Percentiles rank a stretch among this genome's conserved stretches.
phyloP scores from a whole-genome alignment of 1,284 basidiomycete species.

The Singerocomus rubriflavus region DNA sequence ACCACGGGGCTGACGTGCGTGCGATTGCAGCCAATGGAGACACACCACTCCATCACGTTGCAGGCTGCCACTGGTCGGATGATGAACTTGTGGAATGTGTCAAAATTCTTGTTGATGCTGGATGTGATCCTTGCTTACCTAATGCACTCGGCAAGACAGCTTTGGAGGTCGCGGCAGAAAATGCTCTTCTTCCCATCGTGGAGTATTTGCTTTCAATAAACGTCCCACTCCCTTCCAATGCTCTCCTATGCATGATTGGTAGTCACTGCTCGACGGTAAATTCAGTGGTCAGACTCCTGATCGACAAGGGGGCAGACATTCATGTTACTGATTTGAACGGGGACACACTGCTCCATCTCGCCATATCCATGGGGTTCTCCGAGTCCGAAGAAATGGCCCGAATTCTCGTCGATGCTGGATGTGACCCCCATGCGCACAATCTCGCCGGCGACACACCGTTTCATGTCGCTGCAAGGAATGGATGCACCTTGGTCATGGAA shows the following conservation, averaged over 20 bases:
- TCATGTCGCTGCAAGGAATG: too few relatives aligned
- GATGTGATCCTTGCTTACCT: neutral
- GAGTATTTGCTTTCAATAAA: neutral
- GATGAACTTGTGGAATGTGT: neutral
- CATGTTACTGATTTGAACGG: neutral
- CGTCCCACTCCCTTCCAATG: neutral
- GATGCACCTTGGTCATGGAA: too few relatives aligned
- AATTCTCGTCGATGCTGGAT: too few relatives aligned
- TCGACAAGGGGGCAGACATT: slow-evolving; percentile 3
- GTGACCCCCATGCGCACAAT: too few relatives aligned
- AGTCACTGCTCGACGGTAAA: too few relatives aligned
- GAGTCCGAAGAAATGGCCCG: neutral
- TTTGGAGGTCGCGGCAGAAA: neutral
- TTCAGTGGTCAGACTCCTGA: neutral
- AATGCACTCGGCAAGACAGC: neutral
- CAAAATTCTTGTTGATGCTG: neutral
- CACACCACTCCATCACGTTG: neutral
- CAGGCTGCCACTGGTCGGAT: neutral
- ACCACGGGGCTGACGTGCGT: neutral
- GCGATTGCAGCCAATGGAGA: too few relatives aligned
- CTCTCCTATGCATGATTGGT: neutral
- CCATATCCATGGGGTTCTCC: fast-evolving
- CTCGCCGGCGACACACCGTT: too few relatives aligned
- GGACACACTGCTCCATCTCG: neutral
- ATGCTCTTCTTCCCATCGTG: neutral